Conservation (phyloP, 805 yeast genomes). For the Suhomyces prunicola region DNA sequence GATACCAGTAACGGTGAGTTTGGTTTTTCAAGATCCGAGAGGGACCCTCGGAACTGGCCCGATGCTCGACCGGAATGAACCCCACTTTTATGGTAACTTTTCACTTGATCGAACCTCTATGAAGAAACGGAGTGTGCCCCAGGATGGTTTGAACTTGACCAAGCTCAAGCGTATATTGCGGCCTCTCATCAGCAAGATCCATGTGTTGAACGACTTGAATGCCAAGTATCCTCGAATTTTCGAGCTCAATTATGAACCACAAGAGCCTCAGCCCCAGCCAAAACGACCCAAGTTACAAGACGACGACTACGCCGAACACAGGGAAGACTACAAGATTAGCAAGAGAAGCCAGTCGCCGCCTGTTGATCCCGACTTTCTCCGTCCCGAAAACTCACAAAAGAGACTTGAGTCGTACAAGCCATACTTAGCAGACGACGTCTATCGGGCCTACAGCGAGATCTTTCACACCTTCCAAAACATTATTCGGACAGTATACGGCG, state of each 20-base stretch:
- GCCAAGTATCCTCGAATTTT: constrained; percentile 24
- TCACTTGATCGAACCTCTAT: not conserved
- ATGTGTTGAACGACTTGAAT: constrained; percentile 27
- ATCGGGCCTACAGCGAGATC: constrained; percentile 27
- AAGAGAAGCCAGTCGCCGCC: not conserved
- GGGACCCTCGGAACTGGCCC: not conserved
- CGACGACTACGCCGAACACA: not conserved
- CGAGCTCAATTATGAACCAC: constrained; percentile 10
- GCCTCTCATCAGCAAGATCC: constrained; percentile 37
- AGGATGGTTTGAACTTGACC: constrained; percentile 6
- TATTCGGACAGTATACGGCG: constrained; percentile 12
- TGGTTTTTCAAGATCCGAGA: not conserved
- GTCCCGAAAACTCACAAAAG: constrained; percentile 17
- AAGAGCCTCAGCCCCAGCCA: not conserved
- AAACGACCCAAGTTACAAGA: not conserved
- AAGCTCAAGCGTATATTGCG: constrained; percentile 34
- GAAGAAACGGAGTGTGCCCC: not conserved
- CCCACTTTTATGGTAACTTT: not conserved
- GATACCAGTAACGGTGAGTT: not conserved
- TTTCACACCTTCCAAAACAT: constrained; percentile 28
- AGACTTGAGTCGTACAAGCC: constrained; percentile 25
- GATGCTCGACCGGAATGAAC: not conserved
- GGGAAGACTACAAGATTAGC: not conserved
- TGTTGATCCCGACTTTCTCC: not conserved
- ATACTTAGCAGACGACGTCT: constrained; percentile 25